A percentile compares a stretch with the other conserved stretches of the same genome.
Evolutionary conservation across 2,329 filamentous ascomycete species (phyloP).

Genomic region (Mycosphaerella sp.): DNA sequence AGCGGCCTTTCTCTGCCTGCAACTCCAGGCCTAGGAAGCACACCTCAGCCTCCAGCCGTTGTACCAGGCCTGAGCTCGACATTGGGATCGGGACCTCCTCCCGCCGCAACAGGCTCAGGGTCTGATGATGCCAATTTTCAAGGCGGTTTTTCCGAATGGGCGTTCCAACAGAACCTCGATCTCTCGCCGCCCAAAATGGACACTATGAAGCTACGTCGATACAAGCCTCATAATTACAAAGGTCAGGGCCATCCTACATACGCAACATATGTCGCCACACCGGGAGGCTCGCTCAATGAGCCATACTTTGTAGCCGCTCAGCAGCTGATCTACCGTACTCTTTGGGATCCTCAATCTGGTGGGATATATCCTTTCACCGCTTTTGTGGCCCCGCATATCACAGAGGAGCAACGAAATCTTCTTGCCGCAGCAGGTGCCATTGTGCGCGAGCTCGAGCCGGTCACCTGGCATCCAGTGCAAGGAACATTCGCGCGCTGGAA

Average conservation of each 20-base stretch:
- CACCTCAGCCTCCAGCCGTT: constrained; percentile 1
- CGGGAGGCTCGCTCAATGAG: constrained; percentile 18
- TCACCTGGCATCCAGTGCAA: constrained; percentile 17
- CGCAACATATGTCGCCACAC: constrained; percentile 18
- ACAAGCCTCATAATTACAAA: constrained; percentile 20
- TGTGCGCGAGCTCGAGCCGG: constrained; percentile 18
- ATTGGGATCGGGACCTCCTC: background rate
- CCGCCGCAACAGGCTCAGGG: background rate
- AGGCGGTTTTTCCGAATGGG: background rate
- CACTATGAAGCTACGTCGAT: constrained; percentile 7
- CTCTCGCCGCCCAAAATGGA: constrained; percentile 11
- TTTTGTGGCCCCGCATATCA: constrained; percentile 21
- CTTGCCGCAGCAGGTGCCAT: constrained; percentile 19
- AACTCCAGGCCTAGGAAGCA: constrained; percentile 1
- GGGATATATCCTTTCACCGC: constrained; percentile 19
- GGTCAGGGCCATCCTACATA: constrained; percentile 16
- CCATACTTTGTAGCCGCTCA: constrained; percentile 21
- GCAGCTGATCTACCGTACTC: constrained; percentile 18
- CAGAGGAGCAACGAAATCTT: constrained; percentile 16
- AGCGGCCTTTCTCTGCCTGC: background rate
- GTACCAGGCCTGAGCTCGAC: background rate
- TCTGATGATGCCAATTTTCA: constrained; percentile 2
- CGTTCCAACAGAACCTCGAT: constrained; percentile 7
- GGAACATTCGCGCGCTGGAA: constrained; percentile 14
- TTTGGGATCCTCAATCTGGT: constrained; percentile 20